Conservation (phyloP, 2,329 filamentous ascomycete species). For the Cytospora schulzeri region DNA sequence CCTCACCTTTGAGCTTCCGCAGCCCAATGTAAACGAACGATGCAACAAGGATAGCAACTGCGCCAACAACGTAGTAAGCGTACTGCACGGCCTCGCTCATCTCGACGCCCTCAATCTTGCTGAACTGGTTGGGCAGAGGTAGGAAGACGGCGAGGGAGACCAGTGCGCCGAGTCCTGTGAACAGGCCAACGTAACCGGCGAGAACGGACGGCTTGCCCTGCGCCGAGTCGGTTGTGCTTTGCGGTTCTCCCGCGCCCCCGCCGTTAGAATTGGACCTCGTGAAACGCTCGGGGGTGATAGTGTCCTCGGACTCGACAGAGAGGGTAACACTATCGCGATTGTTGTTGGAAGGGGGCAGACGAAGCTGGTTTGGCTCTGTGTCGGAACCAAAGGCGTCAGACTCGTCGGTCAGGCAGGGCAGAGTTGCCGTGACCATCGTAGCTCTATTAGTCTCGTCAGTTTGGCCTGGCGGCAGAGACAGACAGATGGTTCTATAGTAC, state of each 20-base stretch:
- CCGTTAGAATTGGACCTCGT: slow-evolving; percentile 36
- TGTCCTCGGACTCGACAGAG: slow-evolving; percentile 73
- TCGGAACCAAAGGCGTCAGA: slow-evolving; percentile 32
- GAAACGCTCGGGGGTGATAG: slow-evolving; percentile 70
- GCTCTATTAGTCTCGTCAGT: slow-evolving; percentile 47
- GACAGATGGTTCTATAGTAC: slow-evolving; percentile 31
- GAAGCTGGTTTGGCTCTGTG: slow-evolving; percentile 37
- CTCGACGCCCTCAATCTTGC: slow-evolving; percentile 68
- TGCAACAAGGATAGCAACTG: slow-evolving; percentile 71
- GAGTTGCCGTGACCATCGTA: slow-evolving; percentile 95
- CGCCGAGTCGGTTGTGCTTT: slow-evolving; percentile 31
- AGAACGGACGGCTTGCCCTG: slow-evolving; percentile 60
- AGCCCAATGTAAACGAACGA: slow-evolving; percentile 79
- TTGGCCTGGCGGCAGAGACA: background rate
- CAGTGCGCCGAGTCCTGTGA: slow-evolving; percentile 89
- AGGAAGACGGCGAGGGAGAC: slow-evolving; percentile 82
- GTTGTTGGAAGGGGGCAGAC: slow-evolving; percentile 34
- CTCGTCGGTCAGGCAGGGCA: slow-evolving; percentile 70
- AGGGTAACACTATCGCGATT: slow-evolving; percentile 62
- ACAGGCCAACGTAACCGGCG: slow-evolving; percentile 87
- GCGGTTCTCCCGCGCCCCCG: slow-evolving; percentile 21
- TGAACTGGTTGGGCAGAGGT: slow-evolving; percentile 81
- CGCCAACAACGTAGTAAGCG: slow-evolving; percentile 85
- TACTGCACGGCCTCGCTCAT: slow-evolving; percentile 74
- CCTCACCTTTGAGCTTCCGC: slow-evolving; percentile 68